These are phyloP conservation scores for Agastache rugosa DNA, from an alignment of 257 asterid genomes.

Conservation along the genomic window DNA sequence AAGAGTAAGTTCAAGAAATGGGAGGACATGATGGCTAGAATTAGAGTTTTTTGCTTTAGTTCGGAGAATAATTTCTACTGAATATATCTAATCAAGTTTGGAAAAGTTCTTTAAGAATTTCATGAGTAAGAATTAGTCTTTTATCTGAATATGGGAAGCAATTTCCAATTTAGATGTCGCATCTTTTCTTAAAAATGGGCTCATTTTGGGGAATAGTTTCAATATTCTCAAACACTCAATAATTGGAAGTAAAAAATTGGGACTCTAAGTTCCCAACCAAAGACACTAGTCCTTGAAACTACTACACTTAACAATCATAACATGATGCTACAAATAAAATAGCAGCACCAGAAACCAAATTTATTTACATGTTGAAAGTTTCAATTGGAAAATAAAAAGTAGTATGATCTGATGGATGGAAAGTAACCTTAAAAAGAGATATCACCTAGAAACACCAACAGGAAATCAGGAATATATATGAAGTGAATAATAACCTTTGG, in stretches of 20 bases:
- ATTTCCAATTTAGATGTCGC: background rate
- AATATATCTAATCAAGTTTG: background rate
- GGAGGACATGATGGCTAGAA: background rate
- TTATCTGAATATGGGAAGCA: background rate
- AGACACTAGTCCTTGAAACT: background rate
- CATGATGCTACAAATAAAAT: conserved; percentile 2
- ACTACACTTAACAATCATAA: background rate
- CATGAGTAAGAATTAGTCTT: background rate
- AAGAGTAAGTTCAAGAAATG: background rate
- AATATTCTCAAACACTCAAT: background rate
- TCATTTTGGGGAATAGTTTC: background rate
- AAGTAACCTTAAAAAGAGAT: conserved; percentile 17
- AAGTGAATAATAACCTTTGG: conserved; percentile 72
- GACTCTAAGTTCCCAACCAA: background rate
- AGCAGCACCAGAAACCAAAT: conserved; percentile 16
- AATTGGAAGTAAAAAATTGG: background rate
- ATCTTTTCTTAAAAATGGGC: background rate
- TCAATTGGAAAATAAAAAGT: background rate
- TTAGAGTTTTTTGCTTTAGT: background rate
- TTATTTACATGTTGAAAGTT: background rate
- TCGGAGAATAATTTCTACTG: background rate
- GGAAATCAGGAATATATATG: conserved; percentile 29
- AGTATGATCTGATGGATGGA: conserved; percentile 4
- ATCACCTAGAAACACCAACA: conserved; percentile 16
- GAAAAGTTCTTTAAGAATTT: background rate